Evolutionary conservation across 2,329 filamentous ascomycete species (phyloP), one percentile per base, ranked within the genome.

Genomic region (Alternaria rosae): DNA sequence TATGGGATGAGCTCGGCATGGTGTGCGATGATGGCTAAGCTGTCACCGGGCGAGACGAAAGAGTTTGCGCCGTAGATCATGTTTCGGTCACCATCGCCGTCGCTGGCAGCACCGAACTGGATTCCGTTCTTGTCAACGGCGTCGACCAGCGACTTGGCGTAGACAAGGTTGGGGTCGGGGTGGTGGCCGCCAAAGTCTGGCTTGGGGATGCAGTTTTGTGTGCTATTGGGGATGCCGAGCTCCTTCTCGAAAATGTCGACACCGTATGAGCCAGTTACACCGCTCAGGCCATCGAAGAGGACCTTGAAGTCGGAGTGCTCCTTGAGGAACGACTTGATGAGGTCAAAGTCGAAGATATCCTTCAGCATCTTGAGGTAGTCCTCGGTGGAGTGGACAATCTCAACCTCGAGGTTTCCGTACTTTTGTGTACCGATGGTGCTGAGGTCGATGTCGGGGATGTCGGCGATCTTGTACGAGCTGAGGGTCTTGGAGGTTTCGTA

Each of bases 11-110:
- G 88, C 74, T 97, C 88, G 71, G 95, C 93, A 80, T 99, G 91
- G 85, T 99, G 95, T 51, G 95, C 93, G 77, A 99, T 99, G 79
- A 99, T 99, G 76, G 95, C 95, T 75, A 99, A 86, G 76, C 93
- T 97, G 85, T 99, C 95, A 77, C 95, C 95, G 8, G 95, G 95
- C 8, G 94, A 98, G 65, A 99, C 95, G 77, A 99, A 99, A 45
- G 91, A 89, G 76, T 96, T 94, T 70, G 94, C 94, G 66, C 95
- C 95, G 83, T 99, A 99, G 78, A 99, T 99, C 95, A 99, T 99
- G 89, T 99, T 99, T 73, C 95, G 92, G 85, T 99, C 95, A 75
- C 95, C 95, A 75, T 99, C 95, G 72, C 95, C 95, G 72, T 99
- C 95, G 67, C 92, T 97, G 50, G 95, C 95, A 61, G 95, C 95